Evolutionary conservation across 2,329 filamentous ascomycete genomes (phyloP).

Genomic region (Neophaeococcomyces mojaviensis): DNA sequence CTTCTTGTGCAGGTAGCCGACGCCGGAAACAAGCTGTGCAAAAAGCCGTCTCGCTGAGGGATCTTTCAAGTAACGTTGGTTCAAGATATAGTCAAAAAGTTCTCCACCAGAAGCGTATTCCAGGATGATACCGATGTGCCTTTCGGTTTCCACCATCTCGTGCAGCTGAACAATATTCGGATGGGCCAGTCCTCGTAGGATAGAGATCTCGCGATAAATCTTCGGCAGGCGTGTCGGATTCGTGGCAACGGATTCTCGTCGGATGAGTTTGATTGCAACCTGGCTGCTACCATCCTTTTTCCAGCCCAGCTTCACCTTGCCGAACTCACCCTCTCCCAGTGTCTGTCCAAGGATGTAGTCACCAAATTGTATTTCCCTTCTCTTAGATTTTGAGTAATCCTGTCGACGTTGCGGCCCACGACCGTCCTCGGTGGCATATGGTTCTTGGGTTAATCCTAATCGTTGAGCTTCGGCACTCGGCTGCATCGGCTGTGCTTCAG

Average conservation of each 20-base stretch:
- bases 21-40: constrained; percentile 89
- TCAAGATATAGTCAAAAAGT: constrained; percentile 95
- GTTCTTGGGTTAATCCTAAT: constrained; percentile 45
- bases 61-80: constrained; percentile 93
- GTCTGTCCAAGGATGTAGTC: constrained; percentile 95
- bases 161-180: constrained; percentile 95
- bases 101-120: constrained; percentile 97
- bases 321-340: constrained; percentile 94
- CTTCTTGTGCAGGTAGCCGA: constrained; percentile 96
- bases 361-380: constrained; percentile 82
- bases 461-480: constrained; percentile 38
- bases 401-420: constrained; percentile 40
- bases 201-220: constrained; percentile 94
- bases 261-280: constrained; percentile 97
- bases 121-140: constrained; percentile 94
- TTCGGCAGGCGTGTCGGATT: constrained; percentile 88
- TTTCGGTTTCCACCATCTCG: constrained; percentile 97
- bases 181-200: constrained; percentile 78
- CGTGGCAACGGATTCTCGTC: constrained; percentile 77
- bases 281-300: constrained; percentile 88
- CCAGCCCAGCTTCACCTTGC: constrained; percentile 98
- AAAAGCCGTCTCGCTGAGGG: constrained; percentile 83
- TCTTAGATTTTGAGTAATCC: constrained; percentile 49
- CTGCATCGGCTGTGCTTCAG: constrained; percentile 45
- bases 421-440: constrained; percentile 35